phyloP scores from a whole-genome alignment of 1,284 basidiomycete genomes.

The Heliocybe sulcata region DNA sequence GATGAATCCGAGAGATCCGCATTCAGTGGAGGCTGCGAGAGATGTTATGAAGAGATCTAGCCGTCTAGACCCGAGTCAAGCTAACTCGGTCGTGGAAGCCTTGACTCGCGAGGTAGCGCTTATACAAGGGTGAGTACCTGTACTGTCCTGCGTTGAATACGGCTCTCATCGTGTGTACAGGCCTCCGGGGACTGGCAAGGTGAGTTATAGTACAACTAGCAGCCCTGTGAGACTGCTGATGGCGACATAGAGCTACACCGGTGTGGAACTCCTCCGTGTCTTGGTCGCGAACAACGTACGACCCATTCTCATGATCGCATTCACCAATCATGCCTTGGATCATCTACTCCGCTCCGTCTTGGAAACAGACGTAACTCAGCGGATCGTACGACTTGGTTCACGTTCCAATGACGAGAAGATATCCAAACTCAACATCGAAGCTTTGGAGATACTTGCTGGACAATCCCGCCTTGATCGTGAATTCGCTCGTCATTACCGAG shows the following conservation, averaged over 20 bases:
- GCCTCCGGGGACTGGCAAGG: slow-evolving; percentile 74
- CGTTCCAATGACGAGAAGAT: slow-evolving; percentile 54
- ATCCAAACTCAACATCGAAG: slow-evolving; percentile 48
- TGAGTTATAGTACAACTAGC: slow-evolving; percentile 15
- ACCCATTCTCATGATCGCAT: slow-evolving; percentile 63
- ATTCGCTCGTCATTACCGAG: slow-evolving; percentile 23
- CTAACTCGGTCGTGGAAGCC: slow-evolving; percentile 55
- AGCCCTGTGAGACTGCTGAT: neutral
- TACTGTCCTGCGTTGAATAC: neutral
- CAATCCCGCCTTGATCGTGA: slow-evolving; percentile 32
- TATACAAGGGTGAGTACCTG: slow-evolving; percentile 60
- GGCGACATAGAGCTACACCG: slow-evolving; percentile 48
- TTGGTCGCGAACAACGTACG: slow-evolving; percentile 41
- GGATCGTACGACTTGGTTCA: slow-evolving; percentile 59
- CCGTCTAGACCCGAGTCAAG: slow-evolving; percentile 58
- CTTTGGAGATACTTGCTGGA: slow-evolving; percentile 36
- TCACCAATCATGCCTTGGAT: slow-evolving; percentile 73
- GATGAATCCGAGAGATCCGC: slow-evolving; percentile 18
- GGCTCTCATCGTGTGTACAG: slow-evolving; percentile 22
- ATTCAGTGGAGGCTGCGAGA: slow-evolving; percentile 33
- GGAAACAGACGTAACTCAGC: slow-evolving; percentile 50
- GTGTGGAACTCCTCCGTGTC: slow-evolving; percentile 57
- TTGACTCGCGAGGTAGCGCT: slow-evolving; percentile 53
- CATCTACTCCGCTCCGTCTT: slow-evolving; percentile 58
- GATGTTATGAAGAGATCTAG: slow-evolving; percentile 34